Evolutionary conservation across 2,329 filamentous ascomycete species (phyloP).

Genomic region (Parastagonospora nodorum): DNA sequence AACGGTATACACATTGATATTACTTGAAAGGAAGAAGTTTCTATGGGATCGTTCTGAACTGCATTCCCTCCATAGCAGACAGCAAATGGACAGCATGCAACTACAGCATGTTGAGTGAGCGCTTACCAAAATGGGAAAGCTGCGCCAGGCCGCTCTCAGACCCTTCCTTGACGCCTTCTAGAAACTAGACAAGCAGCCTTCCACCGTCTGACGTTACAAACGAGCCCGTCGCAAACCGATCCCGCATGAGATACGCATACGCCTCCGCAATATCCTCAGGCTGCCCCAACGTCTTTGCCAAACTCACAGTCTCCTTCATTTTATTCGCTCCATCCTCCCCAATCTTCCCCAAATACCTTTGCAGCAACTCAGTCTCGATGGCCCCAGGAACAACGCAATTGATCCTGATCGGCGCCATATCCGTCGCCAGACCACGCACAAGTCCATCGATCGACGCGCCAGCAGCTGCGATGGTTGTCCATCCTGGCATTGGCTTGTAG

Average conservation of each 20-base stretch:
- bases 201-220: conserved; percentile 46
- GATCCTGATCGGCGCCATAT: conserved; percentile 50
- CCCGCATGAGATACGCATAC: conserved; percentile 53
- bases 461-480: conserved; percentile 34
- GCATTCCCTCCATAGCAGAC: too few relatives aligned
- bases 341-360: conserved; percentile 21
- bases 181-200: conserved; percentile 24
- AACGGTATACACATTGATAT: conserved; percentile 16
- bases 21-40: not conserved
- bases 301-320: conserved; percentile 20
- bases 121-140: too few relatives aligned
- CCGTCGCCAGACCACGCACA: conserved; percentile 46
- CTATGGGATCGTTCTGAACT: too few relatives aligned
- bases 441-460: conserved; percentile 39
- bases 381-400: conserved; percentile 51
- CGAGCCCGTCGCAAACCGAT: conserved; percentile 47
- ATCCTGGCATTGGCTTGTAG: conserved; percentile 42
- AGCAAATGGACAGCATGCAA: too few relatives aligned
- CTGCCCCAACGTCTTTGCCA: conserved; percentile 29
- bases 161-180: too few relatives aligned
- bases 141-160: too few relatives aligned
- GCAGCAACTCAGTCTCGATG: conserved; percentile 49
- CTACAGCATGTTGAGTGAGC: too few relatives aligned
- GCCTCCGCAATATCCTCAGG: conserved; percentile 50
- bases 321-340: conserved; percentile 18